These are phyloP conservation scores for Oxytropis ochrocephala DNA, from an alignment of 306 rosid species.

Conservation along the genomic window DNA sequence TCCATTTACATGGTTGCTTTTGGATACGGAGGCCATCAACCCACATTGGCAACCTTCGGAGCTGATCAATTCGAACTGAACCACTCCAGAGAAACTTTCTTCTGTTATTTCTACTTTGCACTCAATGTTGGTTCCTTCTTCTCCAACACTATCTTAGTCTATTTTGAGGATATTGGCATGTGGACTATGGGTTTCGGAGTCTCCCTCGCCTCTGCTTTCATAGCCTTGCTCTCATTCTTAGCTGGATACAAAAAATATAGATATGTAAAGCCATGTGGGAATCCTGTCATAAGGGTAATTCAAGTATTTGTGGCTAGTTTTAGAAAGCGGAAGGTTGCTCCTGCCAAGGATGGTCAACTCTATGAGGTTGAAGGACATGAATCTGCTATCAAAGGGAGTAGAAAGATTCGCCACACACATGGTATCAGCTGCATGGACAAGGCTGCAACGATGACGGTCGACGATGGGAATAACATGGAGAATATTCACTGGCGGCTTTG, in stretches of 20 bases:
- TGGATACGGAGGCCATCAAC: conserved; percentile 63
- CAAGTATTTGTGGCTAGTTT: conserved; percentile 38
- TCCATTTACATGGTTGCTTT: conserved; percentile 53
- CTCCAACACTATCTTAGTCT: conserved; percentile 51
- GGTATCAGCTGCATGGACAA: conserved; percentile 48
- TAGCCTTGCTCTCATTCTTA: conserved; percentile 34
- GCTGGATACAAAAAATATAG: conserved; percentile 26
- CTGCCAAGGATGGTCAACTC: conserved; percentile 18
- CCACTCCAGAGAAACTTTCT: conserved; percentile 32
- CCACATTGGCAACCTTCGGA: conserved; percentile 56
- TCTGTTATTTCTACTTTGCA: conserved; percentile 52
- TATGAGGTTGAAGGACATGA: conserved; percentile 41
- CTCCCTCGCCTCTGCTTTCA: conserved; percentile 37
- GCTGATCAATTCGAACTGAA: conserved; percentile 45
- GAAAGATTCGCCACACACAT: conserved; percentile 43
- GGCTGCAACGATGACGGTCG: conserved; percentile 40
- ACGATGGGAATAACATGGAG: not conserved
- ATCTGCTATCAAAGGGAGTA: conserved; percentile 54
- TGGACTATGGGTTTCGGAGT: conserved; percentile 47
- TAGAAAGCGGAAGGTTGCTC: conserved; percentile 32
- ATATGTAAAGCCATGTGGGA: conserved; percentile 34
- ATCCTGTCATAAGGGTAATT: conserved; percentile 38
- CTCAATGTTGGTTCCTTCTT: conserved; percentile 53
- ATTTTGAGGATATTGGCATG: conserved; percentile 40
- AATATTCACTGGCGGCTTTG: conserved; percentile 49